Evolutionary conservation across 2,329 filamentous ascomycete genomes (phyloP).

Genomic region (Ophiobolus disseminans): DNA sequence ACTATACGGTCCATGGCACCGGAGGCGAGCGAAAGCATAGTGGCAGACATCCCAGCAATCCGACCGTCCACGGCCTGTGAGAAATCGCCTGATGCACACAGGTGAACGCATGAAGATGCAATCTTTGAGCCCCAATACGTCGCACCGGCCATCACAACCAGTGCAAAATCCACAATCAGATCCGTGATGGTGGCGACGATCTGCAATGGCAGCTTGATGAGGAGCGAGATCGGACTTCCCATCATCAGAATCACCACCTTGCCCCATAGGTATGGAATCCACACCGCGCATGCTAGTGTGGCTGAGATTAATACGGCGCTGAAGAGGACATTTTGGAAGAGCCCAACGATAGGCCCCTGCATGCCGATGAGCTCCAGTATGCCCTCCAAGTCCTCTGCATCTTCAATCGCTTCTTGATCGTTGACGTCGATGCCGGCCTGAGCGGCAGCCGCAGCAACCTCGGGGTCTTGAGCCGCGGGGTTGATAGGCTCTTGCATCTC

Average conservation of each 20-base stretch:
- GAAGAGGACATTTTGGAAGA: constrained; percentile 95
- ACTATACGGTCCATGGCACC: constrained; percentile 46
- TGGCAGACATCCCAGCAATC: constrained; percentile 32
- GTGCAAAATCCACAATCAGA: constrained; percentile 75
- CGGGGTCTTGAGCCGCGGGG: constrained; percentile 56
- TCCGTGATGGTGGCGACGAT: constrained; percentile 78
- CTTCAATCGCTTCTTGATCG: constrained; percentile 73
- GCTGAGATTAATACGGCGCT: constrained; percentile 86
- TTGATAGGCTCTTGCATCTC: constrained; percentile 36
- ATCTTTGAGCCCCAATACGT: constrained; percentile 49
- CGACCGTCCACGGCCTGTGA: constrained; percentile 23
- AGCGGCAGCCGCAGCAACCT: constrained; percentile 69
- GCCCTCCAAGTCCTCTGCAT: constrained; percentile 93
- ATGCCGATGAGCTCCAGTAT: constrained; percentile 96
- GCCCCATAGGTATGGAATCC: constrained; percentile 90
- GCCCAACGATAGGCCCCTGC: constrained; percentile 86
- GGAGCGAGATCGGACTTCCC: constrained; percentile 75
- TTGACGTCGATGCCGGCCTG: constrained; percentile 73
- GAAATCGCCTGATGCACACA: constrained; percentile 27
- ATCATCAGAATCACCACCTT: constrained; percentile 81
- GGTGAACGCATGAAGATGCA: constrained; percentile 30
- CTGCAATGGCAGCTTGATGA: constrained; percentile 73
- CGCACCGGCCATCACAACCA: constrained; percentile 67
- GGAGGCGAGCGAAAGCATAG: constrained; percentile 43
- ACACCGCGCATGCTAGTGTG: constrained; percentile 84